phyloP scores from a whole-genome alignment of 352 stramenopile genomes.

The Phytophthora pseudosyringae region DNA sequence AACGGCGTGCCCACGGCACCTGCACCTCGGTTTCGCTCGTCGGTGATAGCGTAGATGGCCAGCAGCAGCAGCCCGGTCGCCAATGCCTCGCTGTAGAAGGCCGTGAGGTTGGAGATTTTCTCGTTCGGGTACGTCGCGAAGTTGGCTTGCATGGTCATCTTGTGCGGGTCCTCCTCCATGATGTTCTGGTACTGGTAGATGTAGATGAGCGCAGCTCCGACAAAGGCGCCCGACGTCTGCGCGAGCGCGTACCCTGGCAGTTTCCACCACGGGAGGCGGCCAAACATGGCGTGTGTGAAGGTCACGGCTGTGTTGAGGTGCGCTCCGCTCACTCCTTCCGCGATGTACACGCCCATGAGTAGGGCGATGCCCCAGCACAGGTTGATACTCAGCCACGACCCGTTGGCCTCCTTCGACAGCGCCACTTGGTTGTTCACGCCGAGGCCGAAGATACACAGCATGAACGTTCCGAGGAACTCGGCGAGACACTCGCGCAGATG shows the following conservation, averaged over 20 bases:
- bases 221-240: constrained; percentile 51
- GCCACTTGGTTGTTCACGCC: constrained; percentile 60
- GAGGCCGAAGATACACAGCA: constrained; percentile 56
- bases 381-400: constrained; percentile 68
- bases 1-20: constrained; percentile 43
- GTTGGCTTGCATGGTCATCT: constrained; percentile 39
- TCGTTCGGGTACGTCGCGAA: constrained; percentile 59
- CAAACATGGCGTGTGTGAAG: constrained; percentile 54
- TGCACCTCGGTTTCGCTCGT: constrained; percentile 51
- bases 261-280: constrained; percentile 53
- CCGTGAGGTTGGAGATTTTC: constrained; percentile 46
- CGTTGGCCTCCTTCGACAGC: constrained; percentile 49
- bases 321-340: constrained; percentile 51
- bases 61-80: constrained; percentile 54
- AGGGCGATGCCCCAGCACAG: constrained; percentile 53
- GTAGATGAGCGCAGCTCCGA: constrained; percentile 48
- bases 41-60: constrained; percentile 61
- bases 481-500: constrained; percentile 59
- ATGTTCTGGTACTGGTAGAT: constrained; percentile 54
- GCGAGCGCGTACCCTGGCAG: constrained; percentile 44
- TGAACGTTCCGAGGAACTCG: constrained; percentile 58
- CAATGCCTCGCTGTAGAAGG: constrained; percentile 65
- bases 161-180: constrained; percentile 46
- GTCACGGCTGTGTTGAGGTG: constrained; percentile 67
- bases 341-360: constrained; percentile 56